Evolutionary conservation across 208 protist species (phyloP), one percentile per base, ranked within the genome.

Genomic region (Tetramitus jugosus): DNA sequence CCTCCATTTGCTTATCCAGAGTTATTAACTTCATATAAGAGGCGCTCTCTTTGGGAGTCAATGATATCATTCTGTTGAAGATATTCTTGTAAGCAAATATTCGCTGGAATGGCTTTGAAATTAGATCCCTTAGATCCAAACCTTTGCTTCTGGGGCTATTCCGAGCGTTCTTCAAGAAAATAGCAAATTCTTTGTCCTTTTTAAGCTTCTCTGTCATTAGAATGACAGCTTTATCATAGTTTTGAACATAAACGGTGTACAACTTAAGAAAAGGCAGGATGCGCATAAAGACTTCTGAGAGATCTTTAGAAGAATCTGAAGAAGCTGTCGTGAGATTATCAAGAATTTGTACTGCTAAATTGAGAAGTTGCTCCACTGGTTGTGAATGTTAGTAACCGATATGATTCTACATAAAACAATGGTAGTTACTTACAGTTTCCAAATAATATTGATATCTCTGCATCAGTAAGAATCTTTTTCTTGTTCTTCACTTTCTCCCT

Each of bases 341-440:
- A 0, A 49, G 33, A 4, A 71, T 3, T 33, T 37, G 10, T 71
- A 49, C 35, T 14, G 65, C 20, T 33, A 71, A 71, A 42, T 71
- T 49, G 26, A 8, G 31, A 49, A 71, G 26, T 71, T 42, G 39
- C 1, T 13, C 3, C 14, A 71, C 65, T 71, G 23, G 3, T 17
- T 33, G 33, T 49, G 10, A 49, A 20, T 49, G 3, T 17, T 45
- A 10, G 17, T 46, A 8, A 42, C 7, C 23, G 13, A 3, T 29
- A 35, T 42, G 26, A 68, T 31, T 4, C 26, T n/a, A n/a, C n/a
- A n/a, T n/a, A n/a, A n/a, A n/a, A n/a, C n/a, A n/a, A n/a, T n/a
- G n/a, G n/a, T n/a, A n/a, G n/a, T n/a, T n/a, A n/a, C 65, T 71
- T 71, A 71, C 65, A 43, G 53, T 74, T 74, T 56, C 67, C 67